Evolutionary conservation across 192 early-diverging fungal genomes (phyloP), one percentile per base, ranked within the genome.

Genomic region (Umbelopsis vinacea): DNA sequence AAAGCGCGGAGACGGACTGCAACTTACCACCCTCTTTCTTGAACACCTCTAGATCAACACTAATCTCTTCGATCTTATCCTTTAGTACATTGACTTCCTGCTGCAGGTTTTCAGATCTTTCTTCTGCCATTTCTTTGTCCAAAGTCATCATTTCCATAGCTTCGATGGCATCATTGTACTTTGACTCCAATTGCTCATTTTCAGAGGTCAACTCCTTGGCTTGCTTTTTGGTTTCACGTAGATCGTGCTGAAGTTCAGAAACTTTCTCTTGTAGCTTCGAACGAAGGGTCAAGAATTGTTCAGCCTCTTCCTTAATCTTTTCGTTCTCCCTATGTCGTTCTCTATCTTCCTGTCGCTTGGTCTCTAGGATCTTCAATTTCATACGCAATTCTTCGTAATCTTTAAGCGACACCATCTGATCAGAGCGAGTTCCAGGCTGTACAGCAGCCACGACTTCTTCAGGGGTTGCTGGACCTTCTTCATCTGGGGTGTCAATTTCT

Each of bases 51-150:
- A 95, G 67, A 71, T 90, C 89, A 21, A 92, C 84, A 35, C 77
- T 80, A 63, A 93, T 83, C 73, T 95, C 95, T 50, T 91, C 93
- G 8, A 94, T 79, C 69, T 92, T 91, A 67, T 96, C 94, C 68
- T 92, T 92, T 22, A 95, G 75, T 22, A 84, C 67, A 40, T 82
- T 81, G 0, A 90, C 82, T 73, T 96, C 94, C 29, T 89, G 90
- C 70, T 90, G 85, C 63, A 95, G 67, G 19, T 86, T 82, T 47
- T 97, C 95, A 23, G 89, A 89, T 46, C 85, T 86, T 74, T 97
- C 95, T 71, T 96, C 95, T 0, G 94, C 95, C 86, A 96, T 89
- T 78, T 98, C 95, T 76, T 92, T 92, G 84, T 98, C 96, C 15
- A 98, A 74, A 6, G 93, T 83, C 67, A 92, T 87, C 81, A 95